Conservation (phyloP, 2,329 filamentous ascomycete genomes). For the Hymenoscyphus infarciens region DNA sequence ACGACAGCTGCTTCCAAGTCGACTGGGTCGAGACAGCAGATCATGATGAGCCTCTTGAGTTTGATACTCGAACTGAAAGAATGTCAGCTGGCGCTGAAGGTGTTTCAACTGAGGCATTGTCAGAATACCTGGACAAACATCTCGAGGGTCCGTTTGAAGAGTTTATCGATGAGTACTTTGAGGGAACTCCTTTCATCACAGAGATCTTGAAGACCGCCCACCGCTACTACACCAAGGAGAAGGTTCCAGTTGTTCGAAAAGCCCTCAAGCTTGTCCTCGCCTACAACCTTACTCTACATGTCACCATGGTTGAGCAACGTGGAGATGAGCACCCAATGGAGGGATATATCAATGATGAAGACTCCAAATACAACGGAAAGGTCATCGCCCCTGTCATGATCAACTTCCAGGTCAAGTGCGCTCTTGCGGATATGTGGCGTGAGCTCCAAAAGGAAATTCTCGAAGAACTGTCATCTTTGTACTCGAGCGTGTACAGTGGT, state of each 20-base stretch:
- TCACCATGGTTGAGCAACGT: conserved; percentile 89
- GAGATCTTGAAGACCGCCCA: conserved; percentile 96
- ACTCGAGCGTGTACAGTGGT: conserved; percentile 96
- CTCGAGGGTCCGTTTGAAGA: conserved; percentile 88
- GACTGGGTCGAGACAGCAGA: conserved; percentile 83
- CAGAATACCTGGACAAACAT: conserved; percentile 92
- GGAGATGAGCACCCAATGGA: conserved; percentile 74
- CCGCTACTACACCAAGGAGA: conserved; percentile 86
- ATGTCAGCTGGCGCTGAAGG: conserved; percentile 88
- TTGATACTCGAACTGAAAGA: conserved; percentile 82
- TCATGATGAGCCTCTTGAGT: conserved; percentile 71
- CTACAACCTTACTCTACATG: conserved; percentile 91
- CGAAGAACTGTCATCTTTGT: conserved; percentile 85
- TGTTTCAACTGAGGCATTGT: conserved; percentile 74
- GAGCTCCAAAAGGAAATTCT: conserved; percentile 94
- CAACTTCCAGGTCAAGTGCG: conserved; percentile 99
- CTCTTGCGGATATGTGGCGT: conserved; percentile 96
- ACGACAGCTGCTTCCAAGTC: conserved; percentile 87
- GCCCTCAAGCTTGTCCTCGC: conserved; percentile 91
- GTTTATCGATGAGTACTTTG: conserved; percentile 94
- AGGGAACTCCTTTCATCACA: conserved; percentile 90
- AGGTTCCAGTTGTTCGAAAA: conserved; percentile 87
- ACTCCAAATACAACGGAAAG: conserved; percentile 85
- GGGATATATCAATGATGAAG: conserved; percentile 80
- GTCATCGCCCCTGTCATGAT: conserved; percentile 96